Evolutionary conservation across 129 eudicot genomes (phyloP), one percentile per base, ranked within the genome.

Genomic region (Flaveria sonorensis): DNA sequence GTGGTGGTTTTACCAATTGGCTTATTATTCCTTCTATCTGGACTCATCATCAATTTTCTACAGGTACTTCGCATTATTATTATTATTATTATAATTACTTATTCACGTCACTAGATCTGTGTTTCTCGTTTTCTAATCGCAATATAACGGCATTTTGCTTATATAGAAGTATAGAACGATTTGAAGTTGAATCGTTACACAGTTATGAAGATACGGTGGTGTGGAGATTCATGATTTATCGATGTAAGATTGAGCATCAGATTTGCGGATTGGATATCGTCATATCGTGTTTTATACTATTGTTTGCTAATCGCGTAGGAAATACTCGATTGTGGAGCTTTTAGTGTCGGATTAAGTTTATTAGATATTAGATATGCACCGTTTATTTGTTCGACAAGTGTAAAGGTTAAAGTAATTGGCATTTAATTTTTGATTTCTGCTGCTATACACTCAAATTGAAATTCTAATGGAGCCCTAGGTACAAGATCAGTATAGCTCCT

Each of bases 31-130:
- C 82, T 92, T 46, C 65, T 89, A 7, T 92, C 96, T 1, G 97
- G 97, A 68, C 89, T 92, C 85, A 46, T 89, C 73, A 76, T 92
- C 70, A 92, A 92, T 82, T 70, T 81, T 68, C 60, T 92, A 47
- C 96, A 92, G 97, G 97, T 92, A 70, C 56, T 61, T 21, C 45
- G 16, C 36, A 36, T 66, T 21, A 7, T 24, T 14, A 2, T 53
- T 10, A 67, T 42, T 10, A 46, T n/a, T n/a, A 19, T 46, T 43
- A 68, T 42, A 32, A 32, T 32, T 32, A 32, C 39, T 32, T 40
- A 18, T 20, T 56, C 30, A 40, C 43, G n/a, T 67, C 14, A 40
- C 14, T 18, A 51, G 28, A 40, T 66, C 51, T 4, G 73, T 42
- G 69, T 57, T 73, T 57, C 68, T 15, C 12, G 46, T 32, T 55